Evolutionary conservation across 208 protist genomes (phyloP), one percentile per base, ranked within the genome.

Genomic region (Trypanosoma vivax): DNA sequence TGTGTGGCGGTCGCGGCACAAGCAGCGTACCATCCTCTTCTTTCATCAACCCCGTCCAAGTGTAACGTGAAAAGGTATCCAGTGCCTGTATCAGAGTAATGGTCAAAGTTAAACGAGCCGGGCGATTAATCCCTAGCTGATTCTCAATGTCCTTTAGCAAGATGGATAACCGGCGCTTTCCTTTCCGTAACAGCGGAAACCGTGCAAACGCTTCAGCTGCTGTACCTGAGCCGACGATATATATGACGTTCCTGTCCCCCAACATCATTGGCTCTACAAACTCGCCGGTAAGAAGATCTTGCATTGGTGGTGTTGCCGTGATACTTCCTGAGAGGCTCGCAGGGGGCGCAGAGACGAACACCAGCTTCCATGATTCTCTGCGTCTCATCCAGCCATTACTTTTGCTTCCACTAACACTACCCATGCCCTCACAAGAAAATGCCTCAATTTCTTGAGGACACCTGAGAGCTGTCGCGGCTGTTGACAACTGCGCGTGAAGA

Each of bases 11-110:
- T 24, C 75, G 70, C 39, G 83, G 80, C 28, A 68, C 67, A 39
- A 70, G 82, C 50, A 70, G 55, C 58, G 73, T 59, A 16, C 78
- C 78, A n/a, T 66, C 73, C 60, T 94, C 82, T 37, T 60, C 71
- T 62, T 78, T 66, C 83, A 94, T 87, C 24, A 94, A 64, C 2
- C 76, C 72, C 68, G 91, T 84, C 83, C 87, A 94, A 41, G 87
- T 94, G 37, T 83, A 68, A 45, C 87, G 87, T 14, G 83, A 90
- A 63, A 94, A 94, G 48, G 53, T 48, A 63, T 94, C 78, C 29
- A 94, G 49, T 7, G 87, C 82, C 24, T 83, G 70, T 27, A 72
- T 75, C 4, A 94, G 67, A 39, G 71, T 73, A 24, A 64, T 56
- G 16, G 87, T 91, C n/a, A 94, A 55, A 23, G 73, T 81, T 16